These are phyloP conservation scores for Cladosporium sphaerospermum DNA, from an alignment of 2,329 filamentous ascomycete species.

Conservation along the genomic window DNA sequence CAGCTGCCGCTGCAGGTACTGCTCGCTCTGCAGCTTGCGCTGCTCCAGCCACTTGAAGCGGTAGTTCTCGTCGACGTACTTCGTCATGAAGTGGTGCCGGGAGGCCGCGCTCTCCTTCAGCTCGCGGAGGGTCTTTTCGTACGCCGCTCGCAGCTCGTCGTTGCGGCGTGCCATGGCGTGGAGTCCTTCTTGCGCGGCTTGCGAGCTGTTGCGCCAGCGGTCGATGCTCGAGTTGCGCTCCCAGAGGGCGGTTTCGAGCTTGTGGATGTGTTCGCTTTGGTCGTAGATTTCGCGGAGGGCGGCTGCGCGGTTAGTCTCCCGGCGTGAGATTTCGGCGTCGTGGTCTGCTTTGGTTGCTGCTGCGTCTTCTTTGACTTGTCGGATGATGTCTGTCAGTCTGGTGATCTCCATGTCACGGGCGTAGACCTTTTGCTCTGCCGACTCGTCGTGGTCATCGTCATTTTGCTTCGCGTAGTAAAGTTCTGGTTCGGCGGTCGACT, in stretches of 20 bases:
- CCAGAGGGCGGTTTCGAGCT: too few relatives aligned
- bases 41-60: constrained; percentile 10
- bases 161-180: constrained; percentile 1
- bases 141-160: neutral
- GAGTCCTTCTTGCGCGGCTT: neutral
- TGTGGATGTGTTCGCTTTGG: too few relatives aligned
- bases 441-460: too few relatives aligned
- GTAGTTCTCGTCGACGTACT: constrained; percentile 9
- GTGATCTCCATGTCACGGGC: too few relatives aligned
- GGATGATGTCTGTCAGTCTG: neutral
- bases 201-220: neutral
- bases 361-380: neutral
- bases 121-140: neutral
- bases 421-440: too few relatives aligned
- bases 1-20: neutral
- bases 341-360: neutral
- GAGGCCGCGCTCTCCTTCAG: constrained; percentile 5
- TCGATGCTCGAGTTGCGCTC: too few relatives aligned
- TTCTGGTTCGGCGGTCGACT: too few relatives aligned
- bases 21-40: constrained; percentile 3
- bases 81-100: constrained; percentile 10
- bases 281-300: too few relatives aligned
- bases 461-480: too few relatives aligned
- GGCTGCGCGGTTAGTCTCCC: too few relatives aligned
- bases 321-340: neutral